Evolutionary conservation across 2,329 filamentous ascomycete species (phyloP), one percentile per base, ranked within the genome.

Genomic region (Claviceps arundinis): DNA sequence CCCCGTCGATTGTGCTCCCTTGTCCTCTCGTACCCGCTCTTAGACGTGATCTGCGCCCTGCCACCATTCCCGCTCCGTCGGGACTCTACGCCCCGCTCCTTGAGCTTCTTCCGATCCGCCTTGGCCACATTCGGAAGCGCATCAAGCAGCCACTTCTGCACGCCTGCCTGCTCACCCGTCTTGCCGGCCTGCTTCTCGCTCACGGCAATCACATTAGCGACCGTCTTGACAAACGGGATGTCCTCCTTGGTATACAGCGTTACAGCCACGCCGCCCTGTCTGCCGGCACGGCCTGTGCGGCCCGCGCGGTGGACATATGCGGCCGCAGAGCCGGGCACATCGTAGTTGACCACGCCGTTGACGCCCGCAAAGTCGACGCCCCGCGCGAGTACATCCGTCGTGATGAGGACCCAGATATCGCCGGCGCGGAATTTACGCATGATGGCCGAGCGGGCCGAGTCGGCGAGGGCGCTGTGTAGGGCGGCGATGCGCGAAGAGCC

Each of bases 241-340:
- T 98, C 93, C 55, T 96, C 93, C 65, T 93, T 89, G 0, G 91
- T 97, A 68, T 95, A 98, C 54, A 95, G 85, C 0, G 93, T 98
- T 1, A 98, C 85, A 0, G 89, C 90, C 3, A 95, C 80, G 47
- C 93, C 93, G 19, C 90, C 90, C 61, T 87, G 81, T 24, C 90
- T 79, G 0, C 93, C 93, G 0, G 90, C 93, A 22, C 93, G 79
- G 0, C 91, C 93, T 0, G 93, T 97, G 47, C 93, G 80, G 0
- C 93, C 93, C 0, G 93, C 89, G 11, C 93, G 87, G 69, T 98
- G 93, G 6, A 98, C 86, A 64, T 98, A 98, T 1, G 82, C 82
- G 0, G 90, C 91, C 5, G 86, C 85, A 0, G 87, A 90, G n/a
- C 84, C 88, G 0, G 93, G 93, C 8, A 96, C 89, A 66, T 98